phyloP scores from a whole-genome alignment of 192 early-diverging fungal species.

The Pilaira anomala region DNA sequence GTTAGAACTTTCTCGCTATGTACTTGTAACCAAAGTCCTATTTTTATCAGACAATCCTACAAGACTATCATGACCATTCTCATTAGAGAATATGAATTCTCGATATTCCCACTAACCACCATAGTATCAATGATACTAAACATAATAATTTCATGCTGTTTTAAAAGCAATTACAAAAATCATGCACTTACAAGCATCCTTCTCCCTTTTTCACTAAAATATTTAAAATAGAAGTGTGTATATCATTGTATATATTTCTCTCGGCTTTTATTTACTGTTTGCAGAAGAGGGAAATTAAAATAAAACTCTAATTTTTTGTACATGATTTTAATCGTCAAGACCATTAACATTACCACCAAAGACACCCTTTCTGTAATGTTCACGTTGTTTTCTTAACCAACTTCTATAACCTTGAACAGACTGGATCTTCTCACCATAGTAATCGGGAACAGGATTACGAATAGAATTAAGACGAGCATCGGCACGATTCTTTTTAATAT shows the following conservation, averaged over 20 bases:
- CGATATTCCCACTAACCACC: too few relatives aligned
- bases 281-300: not conserved
- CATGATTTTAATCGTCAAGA: constrained; percentile 6
- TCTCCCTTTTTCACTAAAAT: too few relatives aligned
- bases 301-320: not conserved
- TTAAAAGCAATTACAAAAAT: too few relatives aligned
- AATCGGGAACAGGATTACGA: constrained; percentile 82
- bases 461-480: constrained; percentile 64
- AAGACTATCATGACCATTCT: too few relatives aligned
- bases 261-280: not conserved
- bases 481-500: constrained; percentile 61
- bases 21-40: too few relatives aligned
- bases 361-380: constrained; percentile 65
- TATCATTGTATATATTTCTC: not conserved
- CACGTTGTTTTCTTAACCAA: constrained; percentile 88
- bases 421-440: constrained; percentile 90
- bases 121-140: too few relatives aligned
- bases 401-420: constrained; percentile 75
- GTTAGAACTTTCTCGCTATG: too few relatives aligned
- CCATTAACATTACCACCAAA: constrained; percentile 57
- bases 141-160: too few relatives aligned
- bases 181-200: too few relatives aligned
- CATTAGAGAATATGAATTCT: too few relatives aligned
- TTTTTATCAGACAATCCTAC: too few relatives aligned
- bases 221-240: too few relatives aligned